These are phyloP conservation scores for Neckera pumila DNA, from an alignment of 225 moss, liverwort and hornwort species.

Conservation along the genomic window DNA sequence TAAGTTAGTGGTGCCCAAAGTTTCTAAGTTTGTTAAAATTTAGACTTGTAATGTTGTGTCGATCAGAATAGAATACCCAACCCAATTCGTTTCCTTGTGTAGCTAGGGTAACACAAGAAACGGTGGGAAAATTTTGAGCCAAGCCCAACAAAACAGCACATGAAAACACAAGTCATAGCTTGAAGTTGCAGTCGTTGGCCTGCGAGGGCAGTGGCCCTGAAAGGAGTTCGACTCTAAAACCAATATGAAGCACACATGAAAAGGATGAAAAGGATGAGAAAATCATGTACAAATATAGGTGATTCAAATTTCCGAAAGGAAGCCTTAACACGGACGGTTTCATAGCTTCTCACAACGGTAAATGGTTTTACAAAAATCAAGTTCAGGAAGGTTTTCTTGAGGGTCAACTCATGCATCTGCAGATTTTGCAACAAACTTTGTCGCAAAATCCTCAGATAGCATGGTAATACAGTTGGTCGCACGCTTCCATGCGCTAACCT, in stretches of 20 bases:
- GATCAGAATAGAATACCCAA: neutral
- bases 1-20: too few species aligned
- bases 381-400: neutral
- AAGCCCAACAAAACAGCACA: neutral
- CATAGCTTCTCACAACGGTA: neutral
- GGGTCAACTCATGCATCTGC: neutral
- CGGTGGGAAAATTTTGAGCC: neutral
- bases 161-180: too few species aligned
- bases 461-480: neutral
- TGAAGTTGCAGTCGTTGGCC: neutral
- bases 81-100: neutral
- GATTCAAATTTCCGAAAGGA: neutral
- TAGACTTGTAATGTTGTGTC: neutral
- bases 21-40: neutral
- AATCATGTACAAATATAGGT: neutral
- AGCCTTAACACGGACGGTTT: neutral
- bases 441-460: neutral
- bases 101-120: neutral
- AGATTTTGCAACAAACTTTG: neutral
- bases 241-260: neutral
- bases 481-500: neutral
- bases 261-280: neutral
- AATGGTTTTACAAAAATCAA: neutral
- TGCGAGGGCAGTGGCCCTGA: neutral
- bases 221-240: neutral